Percentiles rank a stretch among this genome's conserved stretches.
Evolutionary conservation across 2,329 filamentous ascomycete species (phyloP).

Genomic region (Mycocentrospora acerina): DNA sequence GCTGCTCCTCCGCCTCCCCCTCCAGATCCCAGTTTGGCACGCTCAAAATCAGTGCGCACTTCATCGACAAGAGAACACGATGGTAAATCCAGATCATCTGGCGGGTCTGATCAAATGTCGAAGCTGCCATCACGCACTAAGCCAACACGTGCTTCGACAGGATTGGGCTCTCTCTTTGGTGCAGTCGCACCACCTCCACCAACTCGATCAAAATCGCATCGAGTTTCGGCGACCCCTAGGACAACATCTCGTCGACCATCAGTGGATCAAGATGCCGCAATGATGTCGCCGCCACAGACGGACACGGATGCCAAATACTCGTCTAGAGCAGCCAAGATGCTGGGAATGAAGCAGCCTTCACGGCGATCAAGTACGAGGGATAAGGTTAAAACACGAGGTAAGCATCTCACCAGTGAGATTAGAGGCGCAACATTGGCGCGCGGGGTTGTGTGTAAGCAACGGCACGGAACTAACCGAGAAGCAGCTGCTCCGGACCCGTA

Average conservation of each 20-base stretch:
- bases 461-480: slow-evolving; percentile 37
- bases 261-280: slow-evolving; percentile 63
- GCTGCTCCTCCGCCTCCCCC: too few relatives aligned
- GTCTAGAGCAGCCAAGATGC: slow-evolving; percentile 75
- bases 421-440: slow-evolving; percentile 21
- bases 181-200: slow-evolving; percentile 50
- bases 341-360: slow-evolving; percentile 58
- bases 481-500: slow-evolving; percentile 58
- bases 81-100: slow-evolving; percentile 67
- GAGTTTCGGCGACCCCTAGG: slow-evolving; percentile 58
- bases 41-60: slow-evolving; percentile 60
- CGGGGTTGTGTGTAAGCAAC: slow-evolving; percentile 34
- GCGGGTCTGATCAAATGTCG: slow-evolving; percentile 67
- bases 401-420: slow-evolving; percentile 26
- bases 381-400: slow-evolving; percentile 54
- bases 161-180: slow-evolving; percentile 65
- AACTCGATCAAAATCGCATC: slow-evolving; percentile 68
- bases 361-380: slow-evolving; percentile 45
- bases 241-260: slow-evolving; percentile 69
- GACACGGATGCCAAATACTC: slow-evolving; percentile 61
- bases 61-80: slow-evolving; percentile 58
- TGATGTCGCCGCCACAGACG: slow-evolving; percentile 73
- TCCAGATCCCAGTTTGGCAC: slow-evolving; percentile 47
- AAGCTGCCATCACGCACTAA: slow-evolving; percentile 52
- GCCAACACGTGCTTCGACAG: slow-evolving; percentile 59